Conservation (phyloP, 2,329 filamentous ascomycete genomes). For the Westerdykella ornata region DNA sequence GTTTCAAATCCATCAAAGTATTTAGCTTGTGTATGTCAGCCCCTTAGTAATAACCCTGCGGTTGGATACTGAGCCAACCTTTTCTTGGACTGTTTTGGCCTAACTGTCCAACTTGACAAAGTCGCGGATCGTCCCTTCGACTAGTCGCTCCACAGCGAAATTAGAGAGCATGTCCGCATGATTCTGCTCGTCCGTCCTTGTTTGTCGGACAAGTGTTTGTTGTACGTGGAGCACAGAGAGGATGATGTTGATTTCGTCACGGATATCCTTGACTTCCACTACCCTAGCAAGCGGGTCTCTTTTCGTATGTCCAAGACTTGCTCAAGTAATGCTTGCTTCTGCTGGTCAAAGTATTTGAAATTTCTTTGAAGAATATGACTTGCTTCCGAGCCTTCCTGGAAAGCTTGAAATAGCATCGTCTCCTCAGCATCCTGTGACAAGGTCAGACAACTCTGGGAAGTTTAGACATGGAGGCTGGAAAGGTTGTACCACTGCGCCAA, state of each 20-base stretch:
- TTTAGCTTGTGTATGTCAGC: constrained; percentile 4
- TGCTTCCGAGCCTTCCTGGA: constrained; percentile 3
- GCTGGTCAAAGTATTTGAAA: constrained; percentile 5
- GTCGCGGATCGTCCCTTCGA: too few relatives aligned
- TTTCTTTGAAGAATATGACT: constrained; percentile 2
- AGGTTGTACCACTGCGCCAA: constrained; percentile 3
- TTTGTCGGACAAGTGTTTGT: too few relatives aligned
- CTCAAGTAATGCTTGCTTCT: constrained; percentile 6
- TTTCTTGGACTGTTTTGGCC: too few relatives aligned
- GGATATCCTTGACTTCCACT: constrained; percentile 10
- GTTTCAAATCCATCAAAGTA: constrained; percentile 13
- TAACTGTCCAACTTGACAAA: too few relatives aligned
- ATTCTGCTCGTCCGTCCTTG: too few relatives aligned
- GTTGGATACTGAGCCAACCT: too few relatives aligned
- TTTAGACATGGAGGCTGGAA: too few relatives aligned
- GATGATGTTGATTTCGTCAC: constrained; percentile 10
- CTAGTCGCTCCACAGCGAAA: too few relatives aligned
- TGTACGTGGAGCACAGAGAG: background rate
- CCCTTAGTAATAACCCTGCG: too few relatives aligned
- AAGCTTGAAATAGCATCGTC: constrained; percentile 4
- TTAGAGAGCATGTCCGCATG: too few relatives aligned
- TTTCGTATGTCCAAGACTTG: constrained; percentile 7
- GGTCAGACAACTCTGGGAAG: background rate
- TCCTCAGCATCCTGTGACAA: constrained; percentile 5
- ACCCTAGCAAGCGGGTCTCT: constrained; percentile 5